Conservation (phyloP, 2,329 filamentous ascomycete genomes). For the Aspergillus sp. region DNA sequence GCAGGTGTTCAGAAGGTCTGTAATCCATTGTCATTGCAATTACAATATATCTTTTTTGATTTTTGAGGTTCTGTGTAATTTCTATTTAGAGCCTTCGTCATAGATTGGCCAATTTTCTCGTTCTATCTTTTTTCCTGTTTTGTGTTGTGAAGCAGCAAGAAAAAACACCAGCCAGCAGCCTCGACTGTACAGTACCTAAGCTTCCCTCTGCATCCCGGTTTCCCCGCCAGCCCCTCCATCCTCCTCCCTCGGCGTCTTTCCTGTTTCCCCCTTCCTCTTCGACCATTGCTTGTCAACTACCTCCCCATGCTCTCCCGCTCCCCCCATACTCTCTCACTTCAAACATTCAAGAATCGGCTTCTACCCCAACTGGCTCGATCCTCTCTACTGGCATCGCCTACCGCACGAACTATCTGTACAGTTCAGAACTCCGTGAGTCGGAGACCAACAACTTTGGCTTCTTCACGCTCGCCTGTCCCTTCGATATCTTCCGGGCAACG, state of each 20-base stretch:
- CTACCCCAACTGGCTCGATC: slow-evolving; percentile 1
- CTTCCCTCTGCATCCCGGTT: background rate
- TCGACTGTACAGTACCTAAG: background rate
- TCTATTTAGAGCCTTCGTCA: no score
- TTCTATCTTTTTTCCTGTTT: no score
- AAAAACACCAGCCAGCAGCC: no score
- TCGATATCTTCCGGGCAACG: slow-evolving; percentile 21
- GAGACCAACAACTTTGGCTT: slow-evolving; percentile 23
- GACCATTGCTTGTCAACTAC: background rate
- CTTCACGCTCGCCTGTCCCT: slow-evolving; percentile 7
- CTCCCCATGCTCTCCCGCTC: slow-evolving; percentile 18
- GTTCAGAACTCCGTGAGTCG: background rate
- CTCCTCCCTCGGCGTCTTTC: slow-evolving; percentile 14
- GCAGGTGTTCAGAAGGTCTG: no score
- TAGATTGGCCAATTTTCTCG: no score
- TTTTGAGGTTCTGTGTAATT: no score
- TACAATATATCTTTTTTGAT: no score
- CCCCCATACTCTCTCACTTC: slow-evolving; percentile 11
- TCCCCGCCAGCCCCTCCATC: slow-evolving; percentile 4
- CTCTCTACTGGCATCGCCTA: background rate
- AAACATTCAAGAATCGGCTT: slow-evolving; percentile 12
- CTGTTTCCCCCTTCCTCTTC: slow-evolving; percentile 11
- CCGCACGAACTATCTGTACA: background rate
- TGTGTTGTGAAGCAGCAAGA: no score
- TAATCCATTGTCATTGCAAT: no score